Conservation (phyloP, 768 basidiomycete species). For the Cystofilobasidium capitatum region DNA sequence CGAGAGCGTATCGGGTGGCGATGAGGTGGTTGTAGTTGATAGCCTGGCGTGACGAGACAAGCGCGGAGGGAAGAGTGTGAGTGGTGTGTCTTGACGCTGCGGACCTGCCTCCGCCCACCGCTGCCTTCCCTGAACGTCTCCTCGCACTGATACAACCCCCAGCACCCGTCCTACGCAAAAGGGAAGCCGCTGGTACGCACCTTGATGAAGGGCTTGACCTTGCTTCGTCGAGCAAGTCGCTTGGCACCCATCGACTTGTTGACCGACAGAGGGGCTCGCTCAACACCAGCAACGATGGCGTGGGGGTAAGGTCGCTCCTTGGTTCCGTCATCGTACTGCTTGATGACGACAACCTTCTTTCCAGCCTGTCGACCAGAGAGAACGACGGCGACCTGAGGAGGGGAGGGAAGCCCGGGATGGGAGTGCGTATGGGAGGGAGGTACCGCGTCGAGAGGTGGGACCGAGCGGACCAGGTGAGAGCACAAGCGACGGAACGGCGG, state of each 20-base stretch:
- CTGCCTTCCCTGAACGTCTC: neutral
- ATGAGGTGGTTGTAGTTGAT: conserved; percentile 99
- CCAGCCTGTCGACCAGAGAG: conserved; percentile 99
- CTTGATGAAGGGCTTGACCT: conserved; percentile 99
- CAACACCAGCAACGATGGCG: conserved; percentile 95
- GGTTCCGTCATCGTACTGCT: conserved; percentile 91
- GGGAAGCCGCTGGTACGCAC: conserved; percentile 45
- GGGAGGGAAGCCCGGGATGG: neutral
- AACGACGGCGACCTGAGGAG: conserved; percentile 74
- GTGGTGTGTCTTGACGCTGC: neutral
- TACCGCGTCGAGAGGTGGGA: neutral
- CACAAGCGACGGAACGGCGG: neutral
- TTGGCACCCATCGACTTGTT: conserved; percentile 96
- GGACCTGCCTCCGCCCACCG: neutral
- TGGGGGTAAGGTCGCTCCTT: conserved; percentile 95
- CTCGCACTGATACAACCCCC: too few relatives aligned
- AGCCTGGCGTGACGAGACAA: conserved; percentile 45
- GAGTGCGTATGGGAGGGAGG: neutral
- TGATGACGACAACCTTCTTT: conserved; percentile 98
- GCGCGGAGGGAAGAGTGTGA: neutral
- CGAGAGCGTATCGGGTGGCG: conserved; percentile 97
- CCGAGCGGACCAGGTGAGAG: neutral
- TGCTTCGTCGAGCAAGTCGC: conserved; percentile 80
- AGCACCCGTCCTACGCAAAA: neutral
- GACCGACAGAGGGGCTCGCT: conserved; percentile 96